Percentiles rank a stretch among this genome's conserved stretches.
phyloP scores from a whole-genome alignment of 2,329 filamentous ascomycete genomes.

The Monosporascus sp. region DNA sequence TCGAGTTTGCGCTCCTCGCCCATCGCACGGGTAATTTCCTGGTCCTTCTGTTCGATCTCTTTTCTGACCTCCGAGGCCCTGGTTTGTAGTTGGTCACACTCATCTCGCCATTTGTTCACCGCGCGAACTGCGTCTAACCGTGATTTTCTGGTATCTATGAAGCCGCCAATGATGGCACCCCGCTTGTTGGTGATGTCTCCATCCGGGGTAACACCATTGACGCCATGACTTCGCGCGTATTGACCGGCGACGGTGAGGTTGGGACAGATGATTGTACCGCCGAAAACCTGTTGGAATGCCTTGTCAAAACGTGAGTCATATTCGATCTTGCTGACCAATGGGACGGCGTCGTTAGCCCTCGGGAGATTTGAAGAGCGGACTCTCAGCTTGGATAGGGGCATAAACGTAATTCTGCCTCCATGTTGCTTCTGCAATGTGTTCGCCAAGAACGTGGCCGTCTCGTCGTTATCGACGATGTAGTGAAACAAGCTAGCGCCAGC shows the following conservation, averaged over 20 bases:
- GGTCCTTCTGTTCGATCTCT: slow-evolving; percentile 73
- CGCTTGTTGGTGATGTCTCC: slow-evolving; percentile 94
- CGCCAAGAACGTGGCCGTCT: slow-evolving; percentile 76
- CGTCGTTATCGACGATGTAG: slow-evolving; percentile 88
- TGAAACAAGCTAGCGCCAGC: slow-evolving; percentile 92
- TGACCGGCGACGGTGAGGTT: slow-evolving; percentile 82
- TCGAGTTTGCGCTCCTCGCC: slow-evolving; percentile 79
- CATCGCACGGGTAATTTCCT: slow-evolving; percentile 82
- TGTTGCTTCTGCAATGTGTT: slow-evolving; percentile 73
- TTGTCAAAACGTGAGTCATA: slow-evolving; percentile 74
- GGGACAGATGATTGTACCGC: slow-evolving; percentile 89
- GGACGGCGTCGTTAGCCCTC: slow-evolving; percentile 79
- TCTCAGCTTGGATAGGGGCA: slow-evolving; percentile 80
- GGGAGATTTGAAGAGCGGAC: slow-evolving; percentile 70
- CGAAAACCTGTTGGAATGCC: slow-evolving; percentile 92
- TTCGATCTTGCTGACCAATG: slow-evolving; percentile 76
- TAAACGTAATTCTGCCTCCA: slow-evolving; percentile 86
- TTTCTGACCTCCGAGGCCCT: slow-evolving; percentile 61
- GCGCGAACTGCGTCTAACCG: slow-evolving; percentile 78
- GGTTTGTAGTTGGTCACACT: slow-evolving; percentile 62
- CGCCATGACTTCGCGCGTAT: slow-evolving; percentile 85
- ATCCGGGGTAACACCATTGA: slow-evolving; percentile 90
- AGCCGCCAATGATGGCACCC: slow-evolving; percentile 92
- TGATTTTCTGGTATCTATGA: slow-evolving; percentile 79
- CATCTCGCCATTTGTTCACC: slow-evolving; percentile 67